Base-by-base conservation (phyloP, 257 asterid species). In the Scutellaria barbata region DNA sequence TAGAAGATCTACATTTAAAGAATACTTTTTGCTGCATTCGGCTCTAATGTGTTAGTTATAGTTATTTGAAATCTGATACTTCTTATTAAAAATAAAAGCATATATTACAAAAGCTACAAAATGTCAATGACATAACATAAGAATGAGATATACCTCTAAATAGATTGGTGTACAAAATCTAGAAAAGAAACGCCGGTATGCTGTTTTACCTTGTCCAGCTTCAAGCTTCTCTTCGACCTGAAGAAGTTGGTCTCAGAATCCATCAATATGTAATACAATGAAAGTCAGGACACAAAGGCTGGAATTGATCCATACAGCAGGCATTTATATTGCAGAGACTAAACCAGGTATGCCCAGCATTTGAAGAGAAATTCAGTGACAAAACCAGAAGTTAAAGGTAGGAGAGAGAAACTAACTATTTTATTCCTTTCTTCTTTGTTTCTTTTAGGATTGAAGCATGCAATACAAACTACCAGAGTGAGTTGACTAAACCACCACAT, bases 161-260 rank as follows among this genome's bases (percentile, higher is more conserved):
- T 77, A 92, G 42, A 92, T 92, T 71, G 97, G 97, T 10, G 97
- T 89, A 73, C 90, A 86, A 62, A 92, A 92, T 78, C 97, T 81
- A 64, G 96, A 87, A 71, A 92, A 82, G 89, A 89, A 84, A 42
- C 96, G 95, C 1, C 95, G 83, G 71, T 79, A 61, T 17, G 80
- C 68, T 63, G 97, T 79, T 80, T 92, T 89, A 73, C 97, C 92
- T 71, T 92, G 96, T 65, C 97, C 96, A 63, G 84, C 60, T 80
- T 89, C 97, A 69, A 92, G 97, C 64, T 92, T 92, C 84, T 89
- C 96, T 79, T 92, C 98, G 18, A 86, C 96, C 95, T 87, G 83
- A 43, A 66, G 54, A 43, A 57, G n/a, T 59, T 73, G 25, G 30
- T 68, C 45, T 42, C 50, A 72, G 54, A 40, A 51, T 63, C 65